phyloP scores from a whole-genome alignment of 331 rosid genomes.

The Rhamnella rubrinervis region DNA sequence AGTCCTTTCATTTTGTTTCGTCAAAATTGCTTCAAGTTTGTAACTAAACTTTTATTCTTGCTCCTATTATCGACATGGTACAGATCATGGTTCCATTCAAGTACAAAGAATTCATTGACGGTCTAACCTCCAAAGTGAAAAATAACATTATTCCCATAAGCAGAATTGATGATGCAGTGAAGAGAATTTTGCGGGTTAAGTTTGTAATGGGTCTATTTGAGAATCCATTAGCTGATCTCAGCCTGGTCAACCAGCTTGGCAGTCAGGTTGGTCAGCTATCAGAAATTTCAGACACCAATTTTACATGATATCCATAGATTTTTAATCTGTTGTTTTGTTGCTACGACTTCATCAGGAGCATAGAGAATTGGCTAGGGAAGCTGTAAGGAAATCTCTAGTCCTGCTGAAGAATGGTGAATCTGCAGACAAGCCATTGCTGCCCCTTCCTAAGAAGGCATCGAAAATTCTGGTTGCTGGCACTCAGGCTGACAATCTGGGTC shows the following conservation, averaged over 20 bases:
- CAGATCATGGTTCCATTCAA: constrained; percentile 65
- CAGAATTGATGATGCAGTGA: constrained; percentile 73
- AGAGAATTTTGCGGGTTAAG: constrained; percentile 63
- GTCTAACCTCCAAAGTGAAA: constrained; percentile 51
- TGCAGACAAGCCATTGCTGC: constrained; percentile 43
- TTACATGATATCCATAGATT: neutral
- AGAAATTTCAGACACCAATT: neutral
- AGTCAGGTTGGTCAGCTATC: constrained; percentile 41
- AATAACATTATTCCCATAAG: constrained; percentile 51
- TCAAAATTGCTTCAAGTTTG: constrained; percentile 5
- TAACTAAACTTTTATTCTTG: constrained; percentile 6
- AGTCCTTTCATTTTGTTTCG: neutral
- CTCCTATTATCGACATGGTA: constrained; percentile 9
- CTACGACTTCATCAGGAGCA: constrained; percentile 40
- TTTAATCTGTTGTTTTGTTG: neutral
- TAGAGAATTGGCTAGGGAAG: constrained; percentile 54
- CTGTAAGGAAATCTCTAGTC: constrained; percentile 53
- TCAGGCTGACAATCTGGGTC: constrained; percentile 74
- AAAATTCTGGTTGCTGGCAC: constrained; percentile 71
- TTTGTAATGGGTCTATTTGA: constrained; percentile 73
- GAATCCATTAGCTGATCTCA: constrained; percentile 56
- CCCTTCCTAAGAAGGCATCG: constrained; percentile 53
- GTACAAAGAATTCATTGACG: constrained; percentile 55
- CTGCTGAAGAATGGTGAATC: constrained; percentile 48
- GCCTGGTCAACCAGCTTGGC: constrained; percentile 58